Conservation (phyloP, 306 rosid species). For the Vigna unguiculata region DNA sequence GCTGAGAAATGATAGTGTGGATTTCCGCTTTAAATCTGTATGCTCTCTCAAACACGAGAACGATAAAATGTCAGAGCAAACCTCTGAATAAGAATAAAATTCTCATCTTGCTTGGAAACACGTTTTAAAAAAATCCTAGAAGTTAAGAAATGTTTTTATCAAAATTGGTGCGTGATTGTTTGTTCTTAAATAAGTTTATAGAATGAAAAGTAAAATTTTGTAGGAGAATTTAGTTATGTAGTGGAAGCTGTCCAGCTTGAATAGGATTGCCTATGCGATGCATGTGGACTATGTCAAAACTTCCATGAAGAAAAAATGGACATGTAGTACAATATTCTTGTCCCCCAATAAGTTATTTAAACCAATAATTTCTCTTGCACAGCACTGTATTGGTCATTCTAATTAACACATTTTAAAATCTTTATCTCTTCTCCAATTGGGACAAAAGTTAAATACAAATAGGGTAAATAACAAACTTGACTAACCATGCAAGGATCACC, state of each 20-base stretch:
- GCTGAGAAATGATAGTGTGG: neutral
- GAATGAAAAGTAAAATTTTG: neutral
- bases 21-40: slow-evolving; percentile 10
- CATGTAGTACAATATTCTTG: slow-evolving; percentile 3
- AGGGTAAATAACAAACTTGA: neutral
- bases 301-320: neutral
- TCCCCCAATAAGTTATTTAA: neutral
- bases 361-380: neutral
- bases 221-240: neutral
- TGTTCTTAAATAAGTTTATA: neutral
- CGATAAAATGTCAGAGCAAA: neutral
- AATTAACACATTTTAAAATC: neutral
- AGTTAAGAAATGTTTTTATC: neutral
- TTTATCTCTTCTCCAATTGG: neutral
- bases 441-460: neutral
- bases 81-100: neutral
- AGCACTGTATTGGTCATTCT: neutral
- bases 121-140: neutral
- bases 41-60: neutral
- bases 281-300: neutral
- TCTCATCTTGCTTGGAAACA: neutral
- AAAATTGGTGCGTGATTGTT: neutral
- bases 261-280: neutral
- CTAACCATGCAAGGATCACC: slow-evolving; percentile 8
- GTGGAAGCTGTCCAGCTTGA: neutral